Evolutionary conservation across 768 basidiomycete genomes (phyloP), one percentile per base, ranked within the genome.

Genomic region (Termitomyces sp.): DNA sequence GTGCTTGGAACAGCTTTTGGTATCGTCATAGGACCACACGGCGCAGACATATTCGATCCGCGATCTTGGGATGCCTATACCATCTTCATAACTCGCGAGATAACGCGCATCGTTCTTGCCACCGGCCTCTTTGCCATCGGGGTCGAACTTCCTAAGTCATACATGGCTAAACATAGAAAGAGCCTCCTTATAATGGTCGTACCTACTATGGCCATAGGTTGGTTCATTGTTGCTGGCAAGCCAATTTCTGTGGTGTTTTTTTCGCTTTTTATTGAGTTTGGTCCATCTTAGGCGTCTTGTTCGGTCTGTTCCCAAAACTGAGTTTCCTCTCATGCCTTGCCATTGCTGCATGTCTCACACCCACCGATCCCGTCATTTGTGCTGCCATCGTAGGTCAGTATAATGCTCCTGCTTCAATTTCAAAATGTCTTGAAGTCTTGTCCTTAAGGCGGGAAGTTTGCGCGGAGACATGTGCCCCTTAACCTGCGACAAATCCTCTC

Each of bases 61-160:
- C 80, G 88, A 3, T 76, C 77, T 2, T 97, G 94, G 94, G 82
- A 80, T 24, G 30, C 40, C 2, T 32, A 59, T 7, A 56, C 59
- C 14, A 60, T 32, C 8, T 49, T 74, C 5, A 82, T 98, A 56
- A 98, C 95, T 1, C 79, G 92, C n/a, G 66, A 67, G 55, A 47
- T 65, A 18, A 63, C 46, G 18, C 63, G 63, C 22, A 58, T 67
- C 22, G 89, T 97, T 51, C 89, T 99, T 43, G 95, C 89, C 5
- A 88, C 89, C 1, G 92, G 93, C 26, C 83, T 98, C 1, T 99
- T 98, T 66, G 91, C 95, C 7, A 93, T 98, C 32, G 96, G 96
- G 2, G 93, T 96, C 24, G 95, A 98, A 69, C 77, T 98, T 37
- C 95, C 96, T 0, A 78, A 83, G 56, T 82, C 86, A 1, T 98